Evolutionary conservation across 75 land plant species (phyloP), one percentile per base, ranked within the genome.

Genomic region (Sequoia sempervirens): DNA sequence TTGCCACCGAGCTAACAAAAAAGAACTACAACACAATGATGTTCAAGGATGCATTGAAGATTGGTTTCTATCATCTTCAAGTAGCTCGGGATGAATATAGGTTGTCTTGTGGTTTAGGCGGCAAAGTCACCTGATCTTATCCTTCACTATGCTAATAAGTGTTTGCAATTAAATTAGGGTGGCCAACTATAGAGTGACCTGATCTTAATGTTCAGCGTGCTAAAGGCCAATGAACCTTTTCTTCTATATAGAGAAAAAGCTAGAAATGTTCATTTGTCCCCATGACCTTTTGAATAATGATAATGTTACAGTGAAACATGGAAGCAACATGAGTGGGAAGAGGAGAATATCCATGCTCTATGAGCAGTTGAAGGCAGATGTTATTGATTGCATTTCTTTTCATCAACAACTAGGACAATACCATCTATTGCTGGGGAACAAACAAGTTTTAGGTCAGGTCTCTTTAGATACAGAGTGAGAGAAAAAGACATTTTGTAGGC

Each of bases 1-100:
- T 96, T 80, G 96, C 96, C 13, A 84, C 91, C 20, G 84, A 86
- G 52, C 30, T 84, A 82, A 96, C 96, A 15, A 89, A 96, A 66
- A 79, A 94, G 84, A 81, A 88, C 56, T 94, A 94, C 82, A 58
- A 84, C 40, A 66, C 85, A 23, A 91, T 87, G 85, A 88, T 96
- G 93, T 96, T 96, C 80, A 87, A 96, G 73, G 96, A 96, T 26
- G 98, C 98, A 17, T 87, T 96, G 13, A 96, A 96, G 87, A 91
- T 92, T n/a, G 96, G 94, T 0, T 96, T 96, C 82, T 94, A 96
- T 87, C 96, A 96, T 86, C 91, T 96, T 68, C 96, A 96, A 79
- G 89, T 92, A 73, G 94, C 98, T 1, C 90, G 95, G 50, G 98
- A 94, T 86, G 96, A 96, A 76, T 93, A 96, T 81, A 88, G 98